Evolutionary conservation across 179 eudicot genomes (phyloP).

Genomic region (Carnegiea gigantea): DNA sequence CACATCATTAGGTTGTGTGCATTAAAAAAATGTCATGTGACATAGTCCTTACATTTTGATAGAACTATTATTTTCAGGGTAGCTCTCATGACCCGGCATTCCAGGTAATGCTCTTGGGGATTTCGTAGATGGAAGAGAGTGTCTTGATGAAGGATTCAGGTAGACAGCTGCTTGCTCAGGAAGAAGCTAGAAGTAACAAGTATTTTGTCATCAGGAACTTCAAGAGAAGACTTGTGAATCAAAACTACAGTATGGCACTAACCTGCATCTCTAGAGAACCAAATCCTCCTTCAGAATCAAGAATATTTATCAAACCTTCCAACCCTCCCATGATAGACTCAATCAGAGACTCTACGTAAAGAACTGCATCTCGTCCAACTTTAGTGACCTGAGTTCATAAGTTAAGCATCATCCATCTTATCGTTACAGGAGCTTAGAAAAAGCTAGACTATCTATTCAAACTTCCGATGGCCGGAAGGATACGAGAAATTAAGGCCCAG

Average conservation of each 20-base stretch:
- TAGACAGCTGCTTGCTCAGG: slow-evolving; percentile 97
- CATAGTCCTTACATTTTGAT: slow-evolving; percentile 71
- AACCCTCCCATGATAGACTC: slow-evolving; percentile 98
- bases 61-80: slow-evolving; percentile 79
- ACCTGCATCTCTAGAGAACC: slow-evolving; percentile 99
- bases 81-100: slow-evolving; percentile 92
- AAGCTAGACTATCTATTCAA: background rate
- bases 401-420: background rate
- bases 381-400: slow-evolving; percentile 64
- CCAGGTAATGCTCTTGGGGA: slow-evolving; percentile 78
- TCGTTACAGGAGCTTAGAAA: background rate
- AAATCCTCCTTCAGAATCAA: slow-evolving; percentile 98
- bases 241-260: slow-evolving; percentile 16
- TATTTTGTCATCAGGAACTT: slow-evolving; percentile 13
- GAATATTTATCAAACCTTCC: slow-evolving; percentile 95
- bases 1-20: background rate
- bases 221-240: slow-evolving; percentile 1
- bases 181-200: slow-evolving; percentile 60
- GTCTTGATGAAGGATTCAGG: slow-evolving; percentile 71
- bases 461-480: background rate
- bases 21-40: slow-evolving; percentile 12
- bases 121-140: slow-evolving; percentile 56
- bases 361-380: slow-evolving; percentile 96
- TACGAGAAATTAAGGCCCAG: background rate
- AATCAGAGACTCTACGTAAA: slow-evolving; percentile 92